Percentiles rank a stretch among this genome's conserved stretches.
phyloP scores from a whole-genome alignment of 2,329 filamentous ascomycete genomes.

The Aureobasidium namibiae region DNA sequence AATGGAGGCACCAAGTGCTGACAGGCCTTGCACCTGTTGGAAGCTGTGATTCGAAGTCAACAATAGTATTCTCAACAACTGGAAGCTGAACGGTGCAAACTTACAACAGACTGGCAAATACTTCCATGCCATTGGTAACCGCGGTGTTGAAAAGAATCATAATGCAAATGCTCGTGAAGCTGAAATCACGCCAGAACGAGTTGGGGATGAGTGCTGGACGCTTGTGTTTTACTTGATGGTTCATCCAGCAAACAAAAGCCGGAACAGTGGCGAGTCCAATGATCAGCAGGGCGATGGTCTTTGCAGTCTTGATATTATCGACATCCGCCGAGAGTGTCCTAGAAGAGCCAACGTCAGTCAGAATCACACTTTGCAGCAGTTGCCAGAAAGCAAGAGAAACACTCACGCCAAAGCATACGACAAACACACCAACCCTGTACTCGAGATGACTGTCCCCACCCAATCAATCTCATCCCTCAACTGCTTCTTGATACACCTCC shows the following conservation, averaged over 20 bases:
- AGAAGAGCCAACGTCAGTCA: background rate
- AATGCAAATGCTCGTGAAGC: constrained; percentile 50
- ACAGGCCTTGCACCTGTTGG: constrained; percentile 19
- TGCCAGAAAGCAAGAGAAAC: too few species aligned
- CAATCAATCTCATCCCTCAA: constrained; percentile 44
- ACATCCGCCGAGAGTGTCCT: background rate
- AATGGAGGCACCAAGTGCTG: constrained; percentile 21
- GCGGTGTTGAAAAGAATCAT: constrained; percentile 31
- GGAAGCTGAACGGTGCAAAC: background rate
- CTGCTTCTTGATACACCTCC: constrained; percentile 17
- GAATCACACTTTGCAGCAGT: background rate
- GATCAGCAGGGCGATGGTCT: constrained; percentile 33
- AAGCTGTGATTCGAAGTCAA: constrained; percentile 15
- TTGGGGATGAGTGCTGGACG: constrained; percentile 55
- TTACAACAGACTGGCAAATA: constrained; percentile 32
- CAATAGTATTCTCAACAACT: background rate
- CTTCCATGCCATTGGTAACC: constrained; percentile 30
- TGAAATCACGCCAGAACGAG: constrained; percentile 48
- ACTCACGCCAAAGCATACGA: constrained; percentile 34
- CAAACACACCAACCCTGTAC: constrained; percentile 39
- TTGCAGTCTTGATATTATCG: constrained; percentile 15
- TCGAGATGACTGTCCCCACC: constrained; percentile 42
- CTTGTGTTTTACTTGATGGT: constrained; percentile 36
- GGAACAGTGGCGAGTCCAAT: constrained; percentile 38
- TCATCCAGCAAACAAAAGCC: constrained; percentile 48